Conservation (phyloP, 345 rosid genomes). For the Brassica cretica region DNA sequence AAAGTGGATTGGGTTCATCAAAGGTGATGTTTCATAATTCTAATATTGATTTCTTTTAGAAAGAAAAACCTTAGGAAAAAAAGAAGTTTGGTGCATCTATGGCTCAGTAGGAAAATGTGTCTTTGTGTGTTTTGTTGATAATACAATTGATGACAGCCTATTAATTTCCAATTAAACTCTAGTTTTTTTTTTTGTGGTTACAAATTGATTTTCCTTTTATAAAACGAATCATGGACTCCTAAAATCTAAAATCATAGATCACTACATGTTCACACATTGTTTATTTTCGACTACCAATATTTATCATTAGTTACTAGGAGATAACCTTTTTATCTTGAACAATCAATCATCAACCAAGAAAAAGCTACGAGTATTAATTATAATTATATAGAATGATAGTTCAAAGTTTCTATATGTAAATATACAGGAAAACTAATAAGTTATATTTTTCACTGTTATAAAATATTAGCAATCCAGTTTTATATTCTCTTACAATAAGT, state of each 20-base stretch:
- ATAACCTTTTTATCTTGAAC: constrained; percentile 1
- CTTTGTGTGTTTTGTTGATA: constrained; percentile 36
- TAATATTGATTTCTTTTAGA: not conserved
- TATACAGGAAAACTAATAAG: not conserved
- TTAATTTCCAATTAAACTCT: constrained; percentile 17
- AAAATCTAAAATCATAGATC: constrained; percentile 6
- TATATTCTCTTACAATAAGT: not conserved
- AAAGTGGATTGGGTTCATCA: not conserved
- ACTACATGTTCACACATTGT: constrained; percentile 29
- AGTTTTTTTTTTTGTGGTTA: constrained; percentile 35
- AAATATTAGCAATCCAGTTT: not conserved
- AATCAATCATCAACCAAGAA: not conserved
- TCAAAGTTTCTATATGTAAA: not conserved
- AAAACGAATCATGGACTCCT: constrained; percentile 33
- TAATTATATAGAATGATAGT: not conserved
- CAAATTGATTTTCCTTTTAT: constrained; percentile 31
- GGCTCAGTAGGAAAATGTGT: constrained; percentile 28
- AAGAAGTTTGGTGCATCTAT: constrained; percentile 31
- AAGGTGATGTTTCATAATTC: not conserved
- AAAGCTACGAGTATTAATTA: not conserved
- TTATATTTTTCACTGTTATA: not conserved
- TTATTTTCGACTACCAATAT: constrained; percentile 16
- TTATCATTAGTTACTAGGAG: not conserved
- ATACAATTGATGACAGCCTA: constrained; percentile 38
- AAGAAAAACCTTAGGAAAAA: not conserved